Conservation (phyloP, 2,329 filamentous ascomycete genomes). For the Blastomyces gilchristii region DNA sequence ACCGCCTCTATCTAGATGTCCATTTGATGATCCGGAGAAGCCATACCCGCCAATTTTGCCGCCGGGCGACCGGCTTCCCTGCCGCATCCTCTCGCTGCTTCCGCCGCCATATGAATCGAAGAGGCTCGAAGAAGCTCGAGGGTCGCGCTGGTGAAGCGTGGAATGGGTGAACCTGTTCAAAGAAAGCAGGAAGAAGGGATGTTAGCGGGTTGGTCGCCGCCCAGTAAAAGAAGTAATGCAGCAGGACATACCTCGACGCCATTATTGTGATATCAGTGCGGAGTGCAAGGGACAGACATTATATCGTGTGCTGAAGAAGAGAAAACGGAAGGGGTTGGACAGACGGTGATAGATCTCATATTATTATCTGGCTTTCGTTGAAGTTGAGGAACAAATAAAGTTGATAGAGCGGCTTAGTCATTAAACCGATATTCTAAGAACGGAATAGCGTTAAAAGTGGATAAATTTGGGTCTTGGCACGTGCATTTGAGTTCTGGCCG, state of each 20-base stretch:
- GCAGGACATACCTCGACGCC: constrained; percentile 5
- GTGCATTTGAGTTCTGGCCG: no score
- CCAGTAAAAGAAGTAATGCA: background rate
- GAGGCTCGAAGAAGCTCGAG: constrained; percentile 58
- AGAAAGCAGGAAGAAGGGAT: background rate
- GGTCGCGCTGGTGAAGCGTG: constrained; percentile 57
- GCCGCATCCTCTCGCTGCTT: constrained; percentile 33
- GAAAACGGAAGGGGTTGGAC: background rate
- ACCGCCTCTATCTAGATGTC: constrained; percentile 9
- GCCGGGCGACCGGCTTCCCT: constrained; percentile 31
- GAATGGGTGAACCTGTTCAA: constrained; percentile 53
- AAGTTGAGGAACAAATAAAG: no score
- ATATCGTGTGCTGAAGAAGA: background rate
- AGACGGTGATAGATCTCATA: no score
- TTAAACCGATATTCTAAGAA: no score
- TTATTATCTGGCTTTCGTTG: no score
- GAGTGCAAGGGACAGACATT: background rate
- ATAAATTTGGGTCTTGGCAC: no score
- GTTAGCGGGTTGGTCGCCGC: background rate
- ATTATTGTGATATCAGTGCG: constrained; percentile 4
- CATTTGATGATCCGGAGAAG: constrained; percentile 14
- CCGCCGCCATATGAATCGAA: constrained; percentile 64
- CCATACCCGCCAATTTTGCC: constrained; percentile 26
- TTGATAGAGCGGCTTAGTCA: no score
- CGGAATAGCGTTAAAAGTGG: no score